Percentiles rank a stretch among this genome's conserved stretches.
phyloP scores from a whole-genome alignment of 331 rosid species.

The Acacia concinna region DNA sequence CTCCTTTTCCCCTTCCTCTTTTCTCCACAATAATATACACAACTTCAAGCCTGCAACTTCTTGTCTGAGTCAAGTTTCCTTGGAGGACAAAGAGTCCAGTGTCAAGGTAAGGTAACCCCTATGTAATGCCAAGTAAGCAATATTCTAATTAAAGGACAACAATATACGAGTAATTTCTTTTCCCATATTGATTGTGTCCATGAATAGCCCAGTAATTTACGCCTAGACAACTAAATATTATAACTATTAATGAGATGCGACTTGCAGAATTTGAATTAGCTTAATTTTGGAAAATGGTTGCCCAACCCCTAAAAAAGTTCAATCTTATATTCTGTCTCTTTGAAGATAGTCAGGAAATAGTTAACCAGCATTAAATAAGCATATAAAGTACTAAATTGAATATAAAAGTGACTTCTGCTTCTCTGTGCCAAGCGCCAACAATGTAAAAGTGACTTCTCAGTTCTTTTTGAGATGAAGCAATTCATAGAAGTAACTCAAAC shows the following conservation, averaged over 20 bases:
- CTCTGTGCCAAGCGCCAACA: neutral
- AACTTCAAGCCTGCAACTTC: too few relatives aligned
- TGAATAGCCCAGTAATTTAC: neutral
- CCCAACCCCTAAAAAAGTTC: neutral
- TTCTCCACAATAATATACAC: too few relatives aligned
- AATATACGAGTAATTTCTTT: too few relatives aligned
- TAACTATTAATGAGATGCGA: neutral
- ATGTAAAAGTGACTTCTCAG: constrained; percentile 19
- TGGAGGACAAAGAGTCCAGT: too few relatives aligned
- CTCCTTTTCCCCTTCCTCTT: too few relatives aligned
- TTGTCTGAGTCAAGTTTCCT: too few relatives aligned
- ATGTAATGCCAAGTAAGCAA: neutral
- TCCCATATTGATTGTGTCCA: too few relatives aligned
- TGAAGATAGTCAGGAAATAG: neutral
- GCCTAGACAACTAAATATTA: neutral
- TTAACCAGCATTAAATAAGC: neutral
- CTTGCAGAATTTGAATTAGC: neutral
- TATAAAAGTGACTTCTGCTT: constrained; percentile 15
- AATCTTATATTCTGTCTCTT: neutral
- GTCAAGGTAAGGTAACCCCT: too few relatives aligned
- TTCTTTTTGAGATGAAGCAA: constrained; percentile 22
- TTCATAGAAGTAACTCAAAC: constrained; percentile 17
- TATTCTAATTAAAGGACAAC: too few relatives aligned
- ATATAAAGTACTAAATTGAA: constrained; percentile 6
- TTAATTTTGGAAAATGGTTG: neutral